phyloP scores from a whole-genome alignment of 768 basidiomycete species.

The Naganishia antarctica region DNA sequence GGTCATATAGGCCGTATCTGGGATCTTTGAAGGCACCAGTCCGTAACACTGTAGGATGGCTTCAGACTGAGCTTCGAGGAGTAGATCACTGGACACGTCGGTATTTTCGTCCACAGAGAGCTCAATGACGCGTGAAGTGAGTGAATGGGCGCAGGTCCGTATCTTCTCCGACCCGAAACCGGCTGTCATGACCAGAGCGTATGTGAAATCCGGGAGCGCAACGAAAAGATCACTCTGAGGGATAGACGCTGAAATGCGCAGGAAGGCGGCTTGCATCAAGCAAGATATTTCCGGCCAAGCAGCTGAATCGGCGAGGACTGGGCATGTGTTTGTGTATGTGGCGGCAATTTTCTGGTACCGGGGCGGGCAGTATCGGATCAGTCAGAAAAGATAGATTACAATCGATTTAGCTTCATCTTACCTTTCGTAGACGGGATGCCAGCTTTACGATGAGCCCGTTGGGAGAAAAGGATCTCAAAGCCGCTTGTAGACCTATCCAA shows the following conservation, averaged over 20 bases:
- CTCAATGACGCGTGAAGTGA: constrained; percentile 9
- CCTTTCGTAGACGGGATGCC: constrained; percentile 20
- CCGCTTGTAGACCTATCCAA: constrained; percentile 15
- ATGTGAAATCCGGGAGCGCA: constrained; percentile 17
- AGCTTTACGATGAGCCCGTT: constrained; percentile 20
- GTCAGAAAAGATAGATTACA: not conserved
- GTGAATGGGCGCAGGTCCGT: constrained; percentile 12
- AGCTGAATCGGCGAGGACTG: constrained; percentile 7
- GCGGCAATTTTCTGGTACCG: constrained; percentile 20
- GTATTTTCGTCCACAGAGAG: constrained; percentile 5
- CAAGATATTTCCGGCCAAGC: constrained; percentile 21
- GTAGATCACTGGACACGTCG: not conserved
- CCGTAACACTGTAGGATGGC: constrained; percentile 10
- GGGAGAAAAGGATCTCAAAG: constrained; percentile 8
- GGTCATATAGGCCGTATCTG: constrained; percentile 6
- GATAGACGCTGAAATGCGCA: constrained; percentile 10
- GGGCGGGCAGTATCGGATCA: not conserved
- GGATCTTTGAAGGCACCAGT: constrained; percentile 4
- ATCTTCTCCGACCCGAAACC: constrained; percentile 12
- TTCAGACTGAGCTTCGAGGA: constrained; percentile 10
- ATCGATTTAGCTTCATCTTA: not conserved
- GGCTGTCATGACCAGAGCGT: constrained; percentile 19
- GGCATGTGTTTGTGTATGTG: constrained; percentile 11
- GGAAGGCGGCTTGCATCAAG: constrained; percentile 9
- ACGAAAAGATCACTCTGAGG: constrained; percentile 18